Evolutionary conservation across 768 basidiomycete genomes (phyloP), one percentile per base, ranked within the genome.

Genomic region (Boletus speciosus): DNA sequence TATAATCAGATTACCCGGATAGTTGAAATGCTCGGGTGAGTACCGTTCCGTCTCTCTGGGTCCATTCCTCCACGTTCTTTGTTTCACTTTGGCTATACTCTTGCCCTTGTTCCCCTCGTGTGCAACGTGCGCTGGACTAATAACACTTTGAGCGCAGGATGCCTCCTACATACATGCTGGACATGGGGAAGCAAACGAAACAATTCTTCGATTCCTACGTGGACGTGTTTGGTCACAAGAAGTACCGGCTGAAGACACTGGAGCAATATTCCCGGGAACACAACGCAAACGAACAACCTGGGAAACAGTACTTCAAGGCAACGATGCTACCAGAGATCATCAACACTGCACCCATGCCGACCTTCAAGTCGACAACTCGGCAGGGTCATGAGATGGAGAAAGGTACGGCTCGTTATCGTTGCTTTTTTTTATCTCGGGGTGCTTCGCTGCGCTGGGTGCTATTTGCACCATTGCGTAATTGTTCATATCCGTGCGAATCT

Each of bases 301-400:
- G 94, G 62, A 99, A 99, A 72, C 96, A 98, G 71, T 99, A 98
- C 70, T 98, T 99, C 81, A 91, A 93, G 69, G 93, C 94, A 16
- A 91, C 83, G 27, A 87, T 91, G 19, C 73, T 99, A 38, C 93
- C 92, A 2, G 97, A 99, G 57, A 96, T 99, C 62, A 89, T 99
- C 71, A 93, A 93, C 68, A 88, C 88, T 40, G 94, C 97, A 41
- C 93, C 95, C n/a, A 87, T 96, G 80, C 87, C 91, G 10, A 80
- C 82, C 16, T 86, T 84, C 65, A 96, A 95, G 68, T 83, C 86
- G 58, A 72, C 86, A 57, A 73, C 74, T 45, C 78, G 88, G 63
- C 84, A 85, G 72, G 74, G 80, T 49, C 83, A 86, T 55, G 96
- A 98, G 66, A 73, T 95, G 61, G 95, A 98, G 62, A 96, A 96